Base-by-base conservation (phyloP, 106 monocot genomes). In the Allium cepa region DNA sequence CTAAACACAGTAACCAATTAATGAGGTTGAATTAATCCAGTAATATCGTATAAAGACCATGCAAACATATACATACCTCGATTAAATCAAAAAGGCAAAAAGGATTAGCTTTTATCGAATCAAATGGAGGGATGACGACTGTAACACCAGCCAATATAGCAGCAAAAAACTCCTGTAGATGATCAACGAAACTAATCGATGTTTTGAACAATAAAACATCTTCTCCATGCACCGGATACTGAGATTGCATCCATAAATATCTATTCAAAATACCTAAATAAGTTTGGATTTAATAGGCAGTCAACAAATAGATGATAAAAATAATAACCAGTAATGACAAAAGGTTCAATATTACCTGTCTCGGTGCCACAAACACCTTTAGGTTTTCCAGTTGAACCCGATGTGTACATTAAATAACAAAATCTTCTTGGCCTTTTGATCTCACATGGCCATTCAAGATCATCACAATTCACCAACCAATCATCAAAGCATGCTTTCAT, bases 321-420 rank as follows among this genome's bases (percentile, higher is more conserved):
- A 36, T 36, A 36, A 36, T 36, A 36, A 4, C 36, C 36, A 36
- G 36, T 36, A 36, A 36, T 36, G 36, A 36, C 36, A 36, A 4
- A 36, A 67, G 60, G 49, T 28, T 26, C 50, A 50, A 71, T 46
- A 18, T 73, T 79, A 97, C 96, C 96, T 92, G 64, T 68, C 75
- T 97, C 96, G 8, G 84, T 87, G 13, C 96, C 92, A 75, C 96
- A 92, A 9, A 97, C 88, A 63, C 96, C 96, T 77, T 92, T 97
- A 1, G 96, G 86, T 64, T 77, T 86, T 57, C 96, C 96, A 17
- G 84, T 92, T 56, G 96, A 97, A 76, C 96, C 96, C 49, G 96
- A 97, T 52, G 88, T 92, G 56, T 88, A 97, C 88, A 97, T 88
- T 75, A 97, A 26, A 79, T 97, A 97, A 72, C 92, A 97, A 73